These are phyloP conservation scores for Coemansia sp. DNA, from an alignment of 192 early-diverging fungal species.

Conservation along the genomic window DNA sequence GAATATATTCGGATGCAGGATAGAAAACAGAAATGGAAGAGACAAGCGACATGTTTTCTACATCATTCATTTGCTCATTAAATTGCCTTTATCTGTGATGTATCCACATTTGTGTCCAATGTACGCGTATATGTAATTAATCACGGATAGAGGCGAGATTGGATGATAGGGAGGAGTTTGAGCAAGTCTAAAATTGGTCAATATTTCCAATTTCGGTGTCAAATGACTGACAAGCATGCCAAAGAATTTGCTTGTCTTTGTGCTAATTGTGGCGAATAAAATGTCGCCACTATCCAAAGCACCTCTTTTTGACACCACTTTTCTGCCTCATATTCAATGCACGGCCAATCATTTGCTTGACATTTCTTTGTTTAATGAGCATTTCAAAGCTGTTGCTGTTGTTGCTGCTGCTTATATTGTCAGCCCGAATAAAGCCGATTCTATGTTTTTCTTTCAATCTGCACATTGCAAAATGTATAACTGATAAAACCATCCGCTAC, in stretches of 20 bases:
- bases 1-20: background rate
- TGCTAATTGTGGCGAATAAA: background rate
- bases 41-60: background rate
- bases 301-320: background rate
- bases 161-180: too few species aligned
- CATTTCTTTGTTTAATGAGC: background rate
- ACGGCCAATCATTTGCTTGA: background rate
- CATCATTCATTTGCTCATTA: background rate
- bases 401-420: too few species aligned
- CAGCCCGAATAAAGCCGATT: too few species aligned
- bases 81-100: background rate
- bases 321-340: background rate
- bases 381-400: too few species aligned
- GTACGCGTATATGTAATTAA: background rate
- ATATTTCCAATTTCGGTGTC: too few species aligned
- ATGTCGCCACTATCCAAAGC: background rate
- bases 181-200: too few species aligned
- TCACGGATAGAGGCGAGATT: too few species aligned
- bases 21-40: background rate
- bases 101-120: background rate
- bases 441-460: too few species aligned
- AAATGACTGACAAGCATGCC: background rate
- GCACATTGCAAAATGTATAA: too few species aligned
- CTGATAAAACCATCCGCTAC: too few species aligned
- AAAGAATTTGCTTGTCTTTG: background rate